Base-by-base conservation (phyloP, 2,329 filamentous ascomycete genomes). In the Microsporum ferrugineum region DNA sequence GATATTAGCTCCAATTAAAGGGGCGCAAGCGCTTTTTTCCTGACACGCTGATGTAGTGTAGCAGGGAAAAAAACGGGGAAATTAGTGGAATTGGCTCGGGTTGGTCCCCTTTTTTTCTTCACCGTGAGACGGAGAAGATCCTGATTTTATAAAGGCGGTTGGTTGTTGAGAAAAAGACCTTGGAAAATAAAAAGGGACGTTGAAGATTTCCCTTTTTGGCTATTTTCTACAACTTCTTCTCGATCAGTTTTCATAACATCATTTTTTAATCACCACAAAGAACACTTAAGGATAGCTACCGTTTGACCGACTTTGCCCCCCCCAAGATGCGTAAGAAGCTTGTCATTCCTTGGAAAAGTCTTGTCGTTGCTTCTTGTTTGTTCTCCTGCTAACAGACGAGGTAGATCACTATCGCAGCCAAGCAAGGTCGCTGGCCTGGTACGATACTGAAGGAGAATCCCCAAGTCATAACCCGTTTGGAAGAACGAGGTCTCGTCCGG, bases 401-500 rank as follows among this genome's bases (percentile, higher is more conserved):
- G 7, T 59, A 77, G 75, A 77, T 65, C 75, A 70, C 64, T 74
- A 73, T 61, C 71, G 72, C 53, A 69, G 71, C 41, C 66, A 71
- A 63, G 75, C 75, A 60, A 71, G 70, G 38, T 68, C 68, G 17
- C 67, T 73, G 58, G 75, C 75, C 47, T 77, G 75, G 75, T 76
- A 76, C 62, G 73, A 74, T 61, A 66, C 71, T 12, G 72, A 75
- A 38, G 73, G 69, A 60, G 70, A 74, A 60, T 66, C 68, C 4
- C 66, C 72, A 5, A 71, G 66, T 3, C 69, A 70, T 59, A 77
- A 77, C 59, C 75, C 75, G 14, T 77, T 76, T 63, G 73, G 73
- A 58, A 76, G 75, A 60, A 71, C 73, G 63, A 69, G 69, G 43
- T 57, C 66, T 38, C 69, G 66, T 31, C 67, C 67, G 12, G 68